phyloP scores from a whole-genome alignment of 768 basidiomycete species.

The Tylopilus balloui region DNA sequence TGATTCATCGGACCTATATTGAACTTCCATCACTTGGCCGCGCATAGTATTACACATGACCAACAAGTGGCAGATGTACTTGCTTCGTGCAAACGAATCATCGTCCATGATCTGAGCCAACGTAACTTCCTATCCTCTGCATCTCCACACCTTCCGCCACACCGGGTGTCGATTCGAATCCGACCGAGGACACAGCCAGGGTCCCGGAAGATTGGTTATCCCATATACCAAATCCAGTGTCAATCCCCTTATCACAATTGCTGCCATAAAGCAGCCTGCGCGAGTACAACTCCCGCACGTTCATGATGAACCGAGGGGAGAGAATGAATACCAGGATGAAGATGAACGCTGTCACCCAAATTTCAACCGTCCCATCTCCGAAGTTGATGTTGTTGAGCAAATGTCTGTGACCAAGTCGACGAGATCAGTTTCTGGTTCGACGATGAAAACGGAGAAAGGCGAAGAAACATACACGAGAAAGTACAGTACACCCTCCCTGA shows the following conservation, averaged over 20 bases:
- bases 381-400: slow-evolving; percentile 13
- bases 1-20: not conserved
- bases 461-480: not conserved
- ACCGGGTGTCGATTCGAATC: not conserved
- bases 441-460: not conserved
- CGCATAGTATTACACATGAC: not conserved
- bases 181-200: not conserved
- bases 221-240: slow-evolving; percentile 14
- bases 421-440: not conserved
- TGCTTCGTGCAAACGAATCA: not conserved
- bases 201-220: not conserved
- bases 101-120: too few species aligned
- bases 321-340: not conserved
- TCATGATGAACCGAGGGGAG: not conserved
- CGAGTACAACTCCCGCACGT: not conserved
- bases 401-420: slow-evolving; percentile 7
- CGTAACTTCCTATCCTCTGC: not conserved
- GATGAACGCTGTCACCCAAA: not conserved
- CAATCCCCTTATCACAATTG: not conserved
- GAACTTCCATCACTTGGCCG: not conserved
- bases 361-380: not conserved
- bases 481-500: not conserved
- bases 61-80: too few species aligned
- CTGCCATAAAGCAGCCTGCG: not conserved
- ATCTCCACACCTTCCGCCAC: slow-evolving; percentile 4